Base-by-base conservation (phyloP, 257 asterid species). In the Parsonsia alboflavescens region DNA sequence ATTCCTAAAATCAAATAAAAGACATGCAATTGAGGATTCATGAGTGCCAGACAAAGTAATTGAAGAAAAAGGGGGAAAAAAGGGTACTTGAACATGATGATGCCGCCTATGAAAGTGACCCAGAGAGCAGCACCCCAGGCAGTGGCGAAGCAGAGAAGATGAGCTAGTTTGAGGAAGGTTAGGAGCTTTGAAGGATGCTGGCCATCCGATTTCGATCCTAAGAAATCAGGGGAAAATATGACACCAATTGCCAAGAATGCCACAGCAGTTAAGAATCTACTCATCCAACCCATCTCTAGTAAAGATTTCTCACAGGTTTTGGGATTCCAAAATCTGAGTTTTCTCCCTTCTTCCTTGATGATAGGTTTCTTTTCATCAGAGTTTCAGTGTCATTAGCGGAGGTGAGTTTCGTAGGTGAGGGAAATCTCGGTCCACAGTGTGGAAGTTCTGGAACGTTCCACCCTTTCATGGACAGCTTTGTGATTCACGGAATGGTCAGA, bases 71-170 rank as follows among this genome's bases (percentile, higher is more conserved):
- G 42, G 52, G 15, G 1, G 62, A 62, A 48, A 0, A 36, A 22
- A 7, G 12, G 17, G 76, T 87, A 95, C 99, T 89, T 95, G 89
- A 95, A 95, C 99, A 91, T 91, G 87, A 95, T 92, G 89, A 95
- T 92, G 85, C 99, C 99, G 70, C 99, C 99, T 78, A 95, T 89
- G 89, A 95, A 92, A 79, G 98, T 92, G 77, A 92, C 98, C 99
- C 99, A 95, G 3, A 92, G 82, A 76, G 98, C 95, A 17, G 98
- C 97, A 10, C 99, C 99, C 88, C 89, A 95, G 42, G 99, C 94
- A 22, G 98, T 90, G 75, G 99, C 88, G 87, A 89, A 92, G 83
- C 96, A 90, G 57, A 92, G 93, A 41, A 95, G 92, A 80, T 95
- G 94, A 13, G 92, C 96, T 68, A 95, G 80, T 78, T 92, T 95